These are phyloP conservation scores for Platanthera guangdongensis DNA, from an alignment of 106 monocot species.

Conservation along the genomic window DNA sequence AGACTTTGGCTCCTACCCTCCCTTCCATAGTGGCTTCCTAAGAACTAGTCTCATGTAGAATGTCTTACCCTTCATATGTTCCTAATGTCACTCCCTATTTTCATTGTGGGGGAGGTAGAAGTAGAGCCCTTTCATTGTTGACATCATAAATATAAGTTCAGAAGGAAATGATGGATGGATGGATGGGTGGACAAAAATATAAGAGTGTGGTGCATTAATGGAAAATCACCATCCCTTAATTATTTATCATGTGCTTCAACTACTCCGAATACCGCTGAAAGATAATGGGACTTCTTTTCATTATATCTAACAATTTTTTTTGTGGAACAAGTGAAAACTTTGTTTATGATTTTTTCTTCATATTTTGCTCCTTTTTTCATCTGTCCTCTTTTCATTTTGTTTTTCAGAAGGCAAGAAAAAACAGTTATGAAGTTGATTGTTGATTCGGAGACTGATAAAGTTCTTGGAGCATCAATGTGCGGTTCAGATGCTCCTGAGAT, in stretches of 20 bases:
- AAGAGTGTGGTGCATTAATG: background rate
- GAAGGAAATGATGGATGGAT: background rate
- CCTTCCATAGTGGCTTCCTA: too few species aligned
- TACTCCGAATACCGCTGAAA: background rate
- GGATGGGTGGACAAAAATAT: background rate
- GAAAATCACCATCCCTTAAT: background rate
- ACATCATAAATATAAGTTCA: background rate
- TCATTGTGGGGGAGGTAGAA: too few species aligned
- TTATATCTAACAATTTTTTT: background rate
- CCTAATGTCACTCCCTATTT: too few species aligned
- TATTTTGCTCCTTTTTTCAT: background rate
- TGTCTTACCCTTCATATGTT: too few species aligned
- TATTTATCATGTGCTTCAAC: background rate
- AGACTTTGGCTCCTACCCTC: too few species aligned
- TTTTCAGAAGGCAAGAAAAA: slow-evolving; percentile 79
- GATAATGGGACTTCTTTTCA: background rate
- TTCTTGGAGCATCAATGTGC: slow-evolving; percentile 98
- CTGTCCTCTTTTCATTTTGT: slow-evolving; percentile 3
- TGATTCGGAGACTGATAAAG: slow-evolving; percentile 86
- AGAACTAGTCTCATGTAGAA: too few species aligned
- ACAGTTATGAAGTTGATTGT: slow-evolving; percentile 91
- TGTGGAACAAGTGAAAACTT: background rate
- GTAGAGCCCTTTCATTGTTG: background rate
- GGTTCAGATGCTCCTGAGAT: slow-evolving; percentile 99
- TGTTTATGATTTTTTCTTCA: background rate